phyloP scores from a whole-genome alignment of 2,329 filamentous ascomycete species.

The Botryotinia calthae region DNA sequence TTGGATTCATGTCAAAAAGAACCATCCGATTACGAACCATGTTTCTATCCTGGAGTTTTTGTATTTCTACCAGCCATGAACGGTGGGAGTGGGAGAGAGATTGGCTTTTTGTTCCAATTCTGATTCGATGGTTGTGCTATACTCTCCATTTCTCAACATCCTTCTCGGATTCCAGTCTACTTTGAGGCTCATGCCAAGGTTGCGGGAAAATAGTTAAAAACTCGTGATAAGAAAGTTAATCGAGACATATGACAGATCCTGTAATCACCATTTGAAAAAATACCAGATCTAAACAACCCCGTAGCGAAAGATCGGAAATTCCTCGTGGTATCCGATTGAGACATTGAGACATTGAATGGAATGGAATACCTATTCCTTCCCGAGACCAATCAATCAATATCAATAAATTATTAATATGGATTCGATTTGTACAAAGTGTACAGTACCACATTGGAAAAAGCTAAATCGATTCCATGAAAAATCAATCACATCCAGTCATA shows the following conservation, averaged over 20 bases:
- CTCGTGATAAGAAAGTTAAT: not conserved
- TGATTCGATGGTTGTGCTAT: not conserved
- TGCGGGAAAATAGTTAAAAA: not conserved
- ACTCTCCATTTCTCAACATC: not conserved
- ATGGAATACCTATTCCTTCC: not conserved
- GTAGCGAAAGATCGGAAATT: not conserved
- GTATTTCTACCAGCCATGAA: not conserved
- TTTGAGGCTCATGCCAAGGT: not conserved
- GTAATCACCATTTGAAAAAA: not conserved
- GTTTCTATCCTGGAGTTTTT: not conserved
- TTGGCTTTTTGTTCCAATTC: not conserved
- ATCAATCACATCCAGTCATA: not conserved
- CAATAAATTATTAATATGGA: not conserved
- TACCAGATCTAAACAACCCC: not conserved
- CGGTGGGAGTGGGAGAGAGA: not conserved
- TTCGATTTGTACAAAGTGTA: not conserved
- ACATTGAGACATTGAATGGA: not conserved
- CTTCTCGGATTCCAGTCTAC: not conserved
- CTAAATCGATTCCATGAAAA: not conserved
- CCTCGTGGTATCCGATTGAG: slow-evolving; percentile 9
- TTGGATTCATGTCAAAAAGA: not conserved
- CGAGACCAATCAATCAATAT: slow-evolving; percentile 10
- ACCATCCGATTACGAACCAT: not conserved
- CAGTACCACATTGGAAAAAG: not conserved
- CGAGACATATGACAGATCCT: not conserved